Evolutionary conservation across 192 early-diverging fungal genomes (phyloP).

Genomic region (Spinellus fusiger): DNA sequence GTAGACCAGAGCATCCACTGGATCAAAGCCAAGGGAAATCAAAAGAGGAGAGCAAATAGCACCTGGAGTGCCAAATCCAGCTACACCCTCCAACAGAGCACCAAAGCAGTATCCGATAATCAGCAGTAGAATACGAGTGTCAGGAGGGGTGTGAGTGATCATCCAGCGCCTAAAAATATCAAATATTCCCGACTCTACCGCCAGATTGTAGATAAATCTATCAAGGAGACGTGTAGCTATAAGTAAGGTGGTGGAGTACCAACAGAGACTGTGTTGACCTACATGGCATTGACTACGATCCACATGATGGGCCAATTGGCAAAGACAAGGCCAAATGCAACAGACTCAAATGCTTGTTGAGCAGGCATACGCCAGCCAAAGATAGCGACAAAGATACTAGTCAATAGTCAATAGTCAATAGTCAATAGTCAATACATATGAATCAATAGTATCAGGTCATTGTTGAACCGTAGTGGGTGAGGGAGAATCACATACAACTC

Average conservation of each 20-base stretch:
- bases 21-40: constrained; percentile 35
- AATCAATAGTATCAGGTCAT: not conserved
- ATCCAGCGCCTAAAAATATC: constrained; percentile 37
- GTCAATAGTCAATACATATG: not conserved
- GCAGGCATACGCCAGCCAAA: constrained; percentile 39
- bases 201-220: constrained; percentile 30
- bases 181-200: constrained; percentile 30
- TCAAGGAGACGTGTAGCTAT: not conserved
- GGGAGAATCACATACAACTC: not conserved
- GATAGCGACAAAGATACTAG: constrained; percentile 34
- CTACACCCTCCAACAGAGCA: constrained; percentile 29
- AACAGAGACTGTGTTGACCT: not conserved
- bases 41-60: constrained; percentile 35
- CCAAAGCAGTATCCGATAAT: constrained; percentile 26
- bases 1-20: constrained; percentile 24
- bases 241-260: no score
- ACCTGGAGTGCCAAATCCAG: constrained; percentile 34
- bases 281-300: constrained; percentile 36
- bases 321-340: constrained; percentile 29
- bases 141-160: constrained; percentile 29
- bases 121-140: constrained; percentile 26
- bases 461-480: not conserved
- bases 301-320: constrained; percentile 39
- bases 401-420: not conserved
- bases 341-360: constrained; percentile 20